These are phyloP conservation scores for Neofusicoccum kwambonambiense DNA, from an alignment of 2,329 filamentous ascomycete species.

Conservation along the genomic window DNA sequence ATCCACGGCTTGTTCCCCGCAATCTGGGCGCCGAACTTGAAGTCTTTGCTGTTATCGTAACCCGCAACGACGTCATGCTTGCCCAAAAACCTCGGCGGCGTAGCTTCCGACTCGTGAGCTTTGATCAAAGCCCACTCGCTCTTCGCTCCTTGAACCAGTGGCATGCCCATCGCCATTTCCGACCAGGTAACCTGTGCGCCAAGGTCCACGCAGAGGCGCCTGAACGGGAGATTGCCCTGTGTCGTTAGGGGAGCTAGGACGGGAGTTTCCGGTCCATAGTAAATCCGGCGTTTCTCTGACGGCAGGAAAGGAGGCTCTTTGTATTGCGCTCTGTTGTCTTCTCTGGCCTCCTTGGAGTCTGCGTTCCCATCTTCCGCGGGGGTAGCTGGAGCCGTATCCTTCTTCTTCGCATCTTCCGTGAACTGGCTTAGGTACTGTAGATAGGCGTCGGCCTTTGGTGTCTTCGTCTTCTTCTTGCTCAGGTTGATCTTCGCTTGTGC, in stretches of 20 bases:
- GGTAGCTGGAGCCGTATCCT: conserved; percentile 30
- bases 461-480: conserved; percentile 67
- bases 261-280: conserved; percentile 92
- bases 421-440: conserved; percentile 68
- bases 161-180: conserved; percentile 94
- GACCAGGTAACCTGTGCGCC: conserved; percentile 95
- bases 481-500: conserved; percentile 71
- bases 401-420: conserved; percentile 26
- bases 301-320: conserved; percentile 83
- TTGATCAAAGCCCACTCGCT: conserved; percentile 94
- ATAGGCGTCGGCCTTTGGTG: conserved; percentile 73
- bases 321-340: conserved; percentile 77
- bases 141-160: conserved; percentile 84
- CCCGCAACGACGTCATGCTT: conserved; percentile 61
- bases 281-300: conserved; percentile 89
- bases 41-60: conserved; percentile 79
- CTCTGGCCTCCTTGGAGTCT: conserved; percentile 28
- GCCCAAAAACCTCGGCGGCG: conserved; percentile 66
- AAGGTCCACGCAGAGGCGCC: conserved; percentile 82
- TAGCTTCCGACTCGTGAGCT: conserved; percentile 79
- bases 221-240: conserved; percentile 93
- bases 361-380: conserved; percentile 24
- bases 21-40: conserved; percentile 90
- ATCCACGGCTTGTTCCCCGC: conserved; percentile 90
- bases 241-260: conserved; percentile 93